A percentile compares a stretch with the other conserved stretches of the same genome.
Conservation (phyloP, 495 filamentous ascomycete genomes). For the Annulohypoxylon moriforme region DNA sequence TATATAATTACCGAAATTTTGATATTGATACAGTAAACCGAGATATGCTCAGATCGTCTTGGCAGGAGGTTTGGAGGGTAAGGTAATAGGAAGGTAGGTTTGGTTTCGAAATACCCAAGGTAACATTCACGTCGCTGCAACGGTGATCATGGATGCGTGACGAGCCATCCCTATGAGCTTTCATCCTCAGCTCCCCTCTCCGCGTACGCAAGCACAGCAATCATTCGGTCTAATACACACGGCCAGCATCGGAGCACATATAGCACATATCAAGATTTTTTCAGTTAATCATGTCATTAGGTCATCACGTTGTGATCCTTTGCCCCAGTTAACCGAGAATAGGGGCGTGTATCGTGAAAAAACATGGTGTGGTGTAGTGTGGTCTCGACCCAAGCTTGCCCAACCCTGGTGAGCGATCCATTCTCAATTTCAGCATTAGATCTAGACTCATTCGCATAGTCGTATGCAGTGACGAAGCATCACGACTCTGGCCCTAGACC, state of each 20-base stretch:
- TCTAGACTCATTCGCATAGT: neutral
- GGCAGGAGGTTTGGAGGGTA: neutral
- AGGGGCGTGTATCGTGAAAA: neutral
- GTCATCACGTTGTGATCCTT: slow-evolving; percentile 1
- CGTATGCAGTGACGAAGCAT: neutral
- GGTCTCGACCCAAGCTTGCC: neutral
- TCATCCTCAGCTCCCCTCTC: neutral
- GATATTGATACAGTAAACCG: neutral
- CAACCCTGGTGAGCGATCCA: neutral
- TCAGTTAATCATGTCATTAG: neutral
- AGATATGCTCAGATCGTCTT: neutral
- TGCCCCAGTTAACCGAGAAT: neutral
- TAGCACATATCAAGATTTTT: neutral
- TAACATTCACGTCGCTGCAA: slow-evolving; percentile 27
- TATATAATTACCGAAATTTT: neutral
- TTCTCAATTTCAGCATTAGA: neutral
- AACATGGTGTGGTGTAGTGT: neutral
- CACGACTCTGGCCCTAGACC: neutral
- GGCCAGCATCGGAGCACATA: neutral
- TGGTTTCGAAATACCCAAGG: neutral
- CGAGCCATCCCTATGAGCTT: no score
- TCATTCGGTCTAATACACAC: slow-evolving; percentile 1
- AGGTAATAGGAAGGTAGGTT: slow-evolving; percentile 10
- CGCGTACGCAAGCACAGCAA: neutral
- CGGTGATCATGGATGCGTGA: slow-evolving; percentile 15